A percentile compares a stretch with the other conserved stretches of the same genome.
Conservation (phyloP, 495 filamentous ascomycete species). For the Massariosphaeria phaeospora region DNA sequence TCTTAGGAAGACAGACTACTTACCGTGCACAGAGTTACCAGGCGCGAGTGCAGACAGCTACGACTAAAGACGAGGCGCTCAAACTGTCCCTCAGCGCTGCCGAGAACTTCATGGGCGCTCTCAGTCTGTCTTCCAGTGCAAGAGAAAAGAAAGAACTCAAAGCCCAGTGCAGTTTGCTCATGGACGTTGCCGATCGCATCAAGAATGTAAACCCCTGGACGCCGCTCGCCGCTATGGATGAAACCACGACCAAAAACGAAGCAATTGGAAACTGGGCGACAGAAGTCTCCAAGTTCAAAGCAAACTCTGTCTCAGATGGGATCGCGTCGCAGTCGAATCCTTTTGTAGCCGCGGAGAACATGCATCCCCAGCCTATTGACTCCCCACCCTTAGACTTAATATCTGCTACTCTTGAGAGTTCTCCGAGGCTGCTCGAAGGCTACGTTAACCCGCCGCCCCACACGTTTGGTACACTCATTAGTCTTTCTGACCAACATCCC, state of each 20-base stretch:
- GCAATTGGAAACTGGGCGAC: conserved; percentile 13
- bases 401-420: too few relatives aligned
- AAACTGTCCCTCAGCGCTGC: conserved; percentile 58
- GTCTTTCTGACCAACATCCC: too few relatives aligned
- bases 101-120: conserved; percentile 72
- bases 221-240: neutral
- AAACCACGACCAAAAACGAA: neutral
- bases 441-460: too few relatives aligned
- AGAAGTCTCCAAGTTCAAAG: too few relatives aligned
- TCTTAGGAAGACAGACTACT: neutral
- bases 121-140: conserved; percentile 47
- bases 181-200: conserved; percentile 66
- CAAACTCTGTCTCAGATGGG: too few relatives aligned
- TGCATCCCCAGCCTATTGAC: too few relatives aligned
- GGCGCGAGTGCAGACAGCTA: conserved; percentile 49
- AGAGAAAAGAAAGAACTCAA: conserved; percentile 57
- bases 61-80: conserved; percentile 63
- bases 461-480: too few relatives aligned
- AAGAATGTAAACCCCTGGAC: conserved; percentile 45
- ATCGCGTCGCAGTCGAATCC: too few relatives aligned
- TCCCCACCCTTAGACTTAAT: too few relatives aligned
- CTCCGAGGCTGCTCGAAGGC: too few relatives aligned
- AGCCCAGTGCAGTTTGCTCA: conserved; percentile 58
- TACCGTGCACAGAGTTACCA: conserved; percentile 55
- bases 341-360: too few relatives aligned